phyloP scores from a whole-genome alignment of 805 yeast genomes.

The Candida arabinofermentans region DNA sequence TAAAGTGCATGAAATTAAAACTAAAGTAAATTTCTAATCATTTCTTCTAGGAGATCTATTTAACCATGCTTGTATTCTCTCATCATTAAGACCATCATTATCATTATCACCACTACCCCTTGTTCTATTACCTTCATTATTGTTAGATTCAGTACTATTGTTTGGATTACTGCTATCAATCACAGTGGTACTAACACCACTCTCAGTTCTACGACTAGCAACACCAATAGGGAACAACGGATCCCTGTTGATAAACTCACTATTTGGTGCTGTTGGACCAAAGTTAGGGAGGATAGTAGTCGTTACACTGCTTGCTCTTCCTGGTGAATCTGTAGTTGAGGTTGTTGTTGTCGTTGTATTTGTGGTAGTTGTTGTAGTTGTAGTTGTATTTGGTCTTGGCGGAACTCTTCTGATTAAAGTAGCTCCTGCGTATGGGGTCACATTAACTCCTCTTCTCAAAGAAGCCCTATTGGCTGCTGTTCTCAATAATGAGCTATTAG shows the following conservation, averaged over 20 bases:
- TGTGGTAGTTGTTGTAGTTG: slow-evolving; percentile 1
- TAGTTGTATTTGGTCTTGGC: slow-evolving; percentile 1
- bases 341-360: slow-evolving; percentile 1
- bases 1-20: too few relatives aligned
- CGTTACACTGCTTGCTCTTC: not conserved
- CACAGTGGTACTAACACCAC: slow-evolving; percentile 39
- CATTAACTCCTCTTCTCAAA: slow-evolving; percentile 5
- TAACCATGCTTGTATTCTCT: not conserved
- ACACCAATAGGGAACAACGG: slow-evolving; percentile 44
- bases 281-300: too few relatives aligned
- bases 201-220: slow-evolving; percentile 41
- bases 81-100: not conserved
- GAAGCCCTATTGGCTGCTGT: slow-evolving; percentile 2
- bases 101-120: not conserved
- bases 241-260: slow-evolving; percentile 18
- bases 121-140: not conserved
- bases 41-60: not conserved
- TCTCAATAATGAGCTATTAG: slow-evolving; percentile 1
- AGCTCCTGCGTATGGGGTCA: not conserved
- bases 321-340: not conserved
- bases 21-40: not conserved
- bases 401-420: not conserved
- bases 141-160: not conserved
- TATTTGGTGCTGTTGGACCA: not conserved
- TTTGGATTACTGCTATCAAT: slow-evolving; percentile 2